Evolutionary conservation across 2,329 filamentous ascomycete species (phyloP).

Genomic region (Colletotrichum lindemuthianum): DNA sequence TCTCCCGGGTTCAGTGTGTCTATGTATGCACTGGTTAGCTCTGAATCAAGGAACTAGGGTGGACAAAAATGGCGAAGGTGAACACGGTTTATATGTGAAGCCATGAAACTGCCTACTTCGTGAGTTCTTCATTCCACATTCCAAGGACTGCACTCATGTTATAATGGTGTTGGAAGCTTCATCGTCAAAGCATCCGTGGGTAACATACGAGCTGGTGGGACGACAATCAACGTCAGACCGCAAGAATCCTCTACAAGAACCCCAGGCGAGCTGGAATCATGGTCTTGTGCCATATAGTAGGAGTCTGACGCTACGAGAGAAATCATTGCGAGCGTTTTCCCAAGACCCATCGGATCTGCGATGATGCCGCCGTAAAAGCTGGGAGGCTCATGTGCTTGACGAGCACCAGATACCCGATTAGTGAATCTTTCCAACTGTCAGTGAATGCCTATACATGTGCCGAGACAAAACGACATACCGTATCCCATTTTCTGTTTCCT

Average conservation of each 20-base stretch:
- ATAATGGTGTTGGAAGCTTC: background rate
- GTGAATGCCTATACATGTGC: background rate
- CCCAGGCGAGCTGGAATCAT: background rate
- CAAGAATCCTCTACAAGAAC: background rate
- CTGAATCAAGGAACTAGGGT: background rate
- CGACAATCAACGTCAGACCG: conserved; percentile 46
- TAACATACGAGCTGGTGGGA: conserved; percentile 48
- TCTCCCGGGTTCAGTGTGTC: conserved; percentile 39
- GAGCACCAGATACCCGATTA: conserved; percentile 45
- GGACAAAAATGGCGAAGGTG: too few relatives aligned
- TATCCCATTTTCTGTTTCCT: conserved; percentile 35
- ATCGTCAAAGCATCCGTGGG: conserved; percentile 35
- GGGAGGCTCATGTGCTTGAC: conserved; percentile 44
- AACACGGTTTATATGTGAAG: background rate
- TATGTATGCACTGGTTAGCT: background rate
- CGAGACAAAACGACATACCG: conserved; percentile 30
- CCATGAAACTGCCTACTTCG: conserved; percentile 36
- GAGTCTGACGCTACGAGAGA: conserved; percentile 48
- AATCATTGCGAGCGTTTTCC: conserved; percentile 57
- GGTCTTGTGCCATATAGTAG: background rate
- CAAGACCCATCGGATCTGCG: conserved; percentile 58
- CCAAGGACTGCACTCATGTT: conserved; percentile 44
- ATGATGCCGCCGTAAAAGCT: conserved; percentile 56
- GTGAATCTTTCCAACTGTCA: conserved; percentile 43
- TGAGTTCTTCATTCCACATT: conserved; percentile 51